Evolutionary conservation across 768 basidiomycete species (phyloP).

Genomic region (Lactarius sanguifluus): DNA sequence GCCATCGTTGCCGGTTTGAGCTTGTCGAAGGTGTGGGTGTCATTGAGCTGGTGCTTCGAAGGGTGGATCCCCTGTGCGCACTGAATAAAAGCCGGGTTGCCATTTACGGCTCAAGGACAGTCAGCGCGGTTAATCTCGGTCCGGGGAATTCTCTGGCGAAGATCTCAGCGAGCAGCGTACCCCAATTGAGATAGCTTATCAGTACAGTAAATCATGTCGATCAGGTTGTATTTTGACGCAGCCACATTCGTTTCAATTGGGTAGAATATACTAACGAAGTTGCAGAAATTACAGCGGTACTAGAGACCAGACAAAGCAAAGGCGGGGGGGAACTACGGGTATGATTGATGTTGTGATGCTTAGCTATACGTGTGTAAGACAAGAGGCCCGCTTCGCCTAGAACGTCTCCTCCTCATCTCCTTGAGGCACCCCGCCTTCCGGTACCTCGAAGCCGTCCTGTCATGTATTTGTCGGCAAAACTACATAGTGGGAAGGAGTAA

Average conservation of each 20-base stretch:
- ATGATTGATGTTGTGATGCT: slow-evolving; percentile 20
- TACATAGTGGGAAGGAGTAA: slow-evolving; percentile 7
- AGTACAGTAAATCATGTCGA: too few relatives aligned
- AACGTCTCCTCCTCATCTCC: slow-evolving; percentile 85
- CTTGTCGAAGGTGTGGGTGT: slow-evolving; percentile 3
- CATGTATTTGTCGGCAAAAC: slow-evolving; percentile 19
- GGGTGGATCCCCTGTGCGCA: neutral
- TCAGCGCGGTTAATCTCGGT: neutral
- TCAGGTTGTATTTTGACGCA: neutral
- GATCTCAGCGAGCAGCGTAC: neutral
- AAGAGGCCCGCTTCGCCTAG: slow-evolving; percentile 35
- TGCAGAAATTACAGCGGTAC: slow-evolving; percentile 20
- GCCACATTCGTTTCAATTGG: neutral
- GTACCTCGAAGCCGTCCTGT: slow-evolving; percentile 93
- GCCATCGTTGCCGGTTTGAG: slow-evolving; percentile 2
- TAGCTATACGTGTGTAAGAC: slow-evolving; percentile 21
- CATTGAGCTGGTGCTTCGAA: neutral
- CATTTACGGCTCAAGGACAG: neutral
- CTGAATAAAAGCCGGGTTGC: neutral
- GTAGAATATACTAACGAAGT: slow-evolving; percentile 18
- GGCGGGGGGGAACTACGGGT: slow-evolving; percentile 23
- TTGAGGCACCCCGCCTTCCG: slow-evolving; percentile 50
- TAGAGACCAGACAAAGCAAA: slow-evolving; percentile 23
- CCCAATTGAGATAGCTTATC: slow-evolving; percentile 1
- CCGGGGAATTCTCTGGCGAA: neutral